phyloP scores from a whole-genome alignment of 345 rosid genomes.

The Salix brachista region DNA sequence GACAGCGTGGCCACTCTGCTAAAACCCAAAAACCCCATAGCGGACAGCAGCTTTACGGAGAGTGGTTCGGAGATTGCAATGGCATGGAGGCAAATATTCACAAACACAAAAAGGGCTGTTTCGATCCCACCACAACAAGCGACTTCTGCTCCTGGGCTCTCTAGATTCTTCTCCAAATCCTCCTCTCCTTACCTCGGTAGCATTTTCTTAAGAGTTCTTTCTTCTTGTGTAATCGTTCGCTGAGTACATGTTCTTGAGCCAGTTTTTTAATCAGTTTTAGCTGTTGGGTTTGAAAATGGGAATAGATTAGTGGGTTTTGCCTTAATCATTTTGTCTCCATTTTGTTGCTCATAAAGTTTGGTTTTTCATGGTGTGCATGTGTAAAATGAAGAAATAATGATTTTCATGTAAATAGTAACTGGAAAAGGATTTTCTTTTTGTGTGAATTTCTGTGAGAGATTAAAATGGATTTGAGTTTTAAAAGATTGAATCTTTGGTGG shows the following conservation, averaged over 20 bases:
- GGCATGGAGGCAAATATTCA: conserved; percentile 52
- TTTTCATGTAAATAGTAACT: not conserved
- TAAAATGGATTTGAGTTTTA: not conserved
- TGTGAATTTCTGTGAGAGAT: not conserved
- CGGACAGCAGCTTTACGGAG: not conserved
- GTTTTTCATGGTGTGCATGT: not conserved
- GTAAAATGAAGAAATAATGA: not conserved
- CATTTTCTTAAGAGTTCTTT: not conserved
- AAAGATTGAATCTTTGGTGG: not conserved
- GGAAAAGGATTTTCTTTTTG: not conserved
- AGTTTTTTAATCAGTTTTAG: not conserved
- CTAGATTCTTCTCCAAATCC: conserved; percentile 63
- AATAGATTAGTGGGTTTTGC: not conserved
- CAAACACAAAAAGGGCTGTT: conserved; percentile 15
- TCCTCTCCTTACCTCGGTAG: conserved; percentile 45
- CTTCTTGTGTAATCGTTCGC: not conserved
- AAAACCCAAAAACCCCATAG: not conserved
- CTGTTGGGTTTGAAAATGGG: not conserved
- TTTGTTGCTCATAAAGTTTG: not conserved
- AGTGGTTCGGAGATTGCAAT: conserved; percentile 21
- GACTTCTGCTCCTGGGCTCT: conserved; percentile 20
- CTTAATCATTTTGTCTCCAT: not conserved
- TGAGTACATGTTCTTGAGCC: not conserved
- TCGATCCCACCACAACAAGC: conserved; percentile 8
- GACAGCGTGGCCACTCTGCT: not conserved